Evolutionary conservation across 2,329 filamentous ascomycete genomes (phyloP), one percentile per base, ranked within the genome.

Genomic region (Aspergillus caelatus): DNA sequence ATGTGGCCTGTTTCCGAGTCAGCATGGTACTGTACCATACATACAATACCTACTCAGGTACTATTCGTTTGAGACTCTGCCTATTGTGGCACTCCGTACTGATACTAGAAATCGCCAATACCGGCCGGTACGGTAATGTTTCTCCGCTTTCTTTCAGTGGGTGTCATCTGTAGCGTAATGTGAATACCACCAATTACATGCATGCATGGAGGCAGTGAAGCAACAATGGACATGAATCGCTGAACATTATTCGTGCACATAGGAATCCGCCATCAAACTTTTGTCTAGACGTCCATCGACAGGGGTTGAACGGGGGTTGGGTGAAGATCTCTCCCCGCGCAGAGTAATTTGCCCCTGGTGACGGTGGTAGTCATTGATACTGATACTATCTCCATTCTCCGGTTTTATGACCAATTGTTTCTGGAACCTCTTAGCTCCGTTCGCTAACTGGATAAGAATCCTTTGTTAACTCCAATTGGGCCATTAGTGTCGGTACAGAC

Each of bases 311-410:
- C 21, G 21, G 56, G 23, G 30, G 57, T 45, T 34, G 36, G 48
- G 28, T 32, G 65, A 63, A 62, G 63, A 65, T 63, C 63, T 61
- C 65, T 58, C 65, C 65, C 65, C 63, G 66, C 66, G 64, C 26
- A 52, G 19, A 21, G 26, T 11, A 32, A 52, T 52, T 52, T 52
- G 48, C 48, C 48, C 48, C 28, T 52, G 48, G 28, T 32, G 9
- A 52, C 14, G 30, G 28, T 34, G 39, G 39, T 3, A 41, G 16
- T 9, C 7, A 19, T 41, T 9, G 39, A 19, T 19, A 41, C 16
- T 41, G 39, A 41, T 41, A 41, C 39, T n/a, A 41, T 41, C 39
- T 41, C 39, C 39, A n/a, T 41, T 19, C 39, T 41, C 39, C 5
- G 0, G 34, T 36, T 36, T 36, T 36, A 52, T 52, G 19, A 28